phyloP scores from a whole-genome alignment of 108 stramenopile genomes.

The Fragilaria crotonensis region DNA sequence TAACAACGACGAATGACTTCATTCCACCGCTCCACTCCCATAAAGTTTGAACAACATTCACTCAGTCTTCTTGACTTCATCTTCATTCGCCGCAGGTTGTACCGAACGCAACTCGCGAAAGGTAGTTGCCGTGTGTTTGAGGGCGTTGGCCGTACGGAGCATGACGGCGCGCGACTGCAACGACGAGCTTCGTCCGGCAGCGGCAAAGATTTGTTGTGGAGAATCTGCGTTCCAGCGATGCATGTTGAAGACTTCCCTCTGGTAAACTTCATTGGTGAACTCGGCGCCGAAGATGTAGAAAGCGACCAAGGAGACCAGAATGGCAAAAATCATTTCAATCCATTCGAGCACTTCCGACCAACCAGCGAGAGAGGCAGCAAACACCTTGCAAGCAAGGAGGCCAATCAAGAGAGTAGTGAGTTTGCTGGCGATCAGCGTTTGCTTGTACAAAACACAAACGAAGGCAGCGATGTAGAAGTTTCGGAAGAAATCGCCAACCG shows the following conservation, averaged over 20 bases:
- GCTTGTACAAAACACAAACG: constrained; percentile 16
- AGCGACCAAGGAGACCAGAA: constrained; percentile 14
- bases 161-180: constrained; percentile 12
- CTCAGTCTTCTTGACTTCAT: too few relatives aligned
- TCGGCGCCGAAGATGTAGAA: constrained; percentile 32
- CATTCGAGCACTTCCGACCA: constrained; percentile 15
- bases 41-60: too few relatives aligned
- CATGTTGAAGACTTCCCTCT: constrained; percentile 21
- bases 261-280: constrained; percentile 35
- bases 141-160: not conserved
- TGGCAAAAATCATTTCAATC: constrained; percentile 19
- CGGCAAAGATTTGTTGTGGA: constrained; percentile 33
- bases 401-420: constrained; percentile 17
- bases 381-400: constrained; percentile 14
- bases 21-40: too few relatives aligned
- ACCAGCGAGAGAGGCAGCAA: constrained; percentile 5
- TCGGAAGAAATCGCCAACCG: constrained; percentile 22
- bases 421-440: constrained; percentile 27
- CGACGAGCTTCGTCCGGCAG: constrained; percentile 17
- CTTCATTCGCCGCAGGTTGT: too few relatives aligned
- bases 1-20: too few relatives aligned
- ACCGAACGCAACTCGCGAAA: not conserved
- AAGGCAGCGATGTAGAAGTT: constrained; percentile 19
- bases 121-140: not conserved
- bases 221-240: constrained; percentile 23